phyloP scores from a whole-genome alignment of 345 rosid genomes.

The Gossypium thurberi region DNA sequence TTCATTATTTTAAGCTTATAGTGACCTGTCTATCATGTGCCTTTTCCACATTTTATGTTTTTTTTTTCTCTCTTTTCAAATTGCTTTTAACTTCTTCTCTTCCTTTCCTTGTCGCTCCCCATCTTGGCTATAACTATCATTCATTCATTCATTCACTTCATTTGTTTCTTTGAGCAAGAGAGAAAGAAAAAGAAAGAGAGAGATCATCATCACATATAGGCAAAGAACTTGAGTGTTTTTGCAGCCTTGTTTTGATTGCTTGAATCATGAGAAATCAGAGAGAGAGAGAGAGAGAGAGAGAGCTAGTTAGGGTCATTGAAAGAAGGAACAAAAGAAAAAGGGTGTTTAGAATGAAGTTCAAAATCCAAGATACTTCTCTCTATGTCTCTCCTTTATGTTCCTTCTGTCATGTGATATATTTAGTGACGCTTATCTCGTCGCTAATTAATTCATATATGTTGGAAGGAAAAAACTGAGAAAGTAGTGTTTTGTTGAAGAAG shows the following conservation, averaged over 20 bases:
- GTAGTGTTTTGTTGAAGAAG: slow-evolving; percentile 20
- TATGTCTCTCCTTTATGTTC: neutral
- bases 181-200: neutral
- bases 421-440: too few relatives aligned
- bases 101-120: slow-evolving; percentile 17
- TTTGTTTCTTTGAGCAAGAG: slow-evolving; percentile 6
- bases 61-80: neutral
- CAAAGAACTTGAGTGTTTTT: slow-evolving; percentile 16
- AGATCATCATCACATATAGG: neutral
- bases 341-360: neutral
- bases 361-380: slow-evolving; percentile 33
- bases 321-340: neutral
- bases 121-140: neutral
- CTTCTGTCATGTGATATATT: neutral
- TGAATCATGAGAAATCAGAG: slow-evolving; percentile 26
- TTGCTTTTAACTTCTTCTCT: slow-evolving; percentile 4
- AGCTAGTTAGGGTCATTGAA: too few relatives aligned
- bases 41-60: slow-evolving; percentile 12
- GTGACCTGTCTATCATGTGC: slow-evolving; percentile 61
- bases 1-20: slow-evolving; percentile 27
- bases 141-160: neutral
- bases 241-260: slow-evolving; percentile 32
- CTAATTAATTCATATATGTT: neutral
- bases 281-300: too few relatives aligned
- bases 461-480: neutral